These are phyloP conservation scores for Annona squamosa DNA, from an alignment of 164 flowering plant species.

Conservation along the genomic window DNA sequence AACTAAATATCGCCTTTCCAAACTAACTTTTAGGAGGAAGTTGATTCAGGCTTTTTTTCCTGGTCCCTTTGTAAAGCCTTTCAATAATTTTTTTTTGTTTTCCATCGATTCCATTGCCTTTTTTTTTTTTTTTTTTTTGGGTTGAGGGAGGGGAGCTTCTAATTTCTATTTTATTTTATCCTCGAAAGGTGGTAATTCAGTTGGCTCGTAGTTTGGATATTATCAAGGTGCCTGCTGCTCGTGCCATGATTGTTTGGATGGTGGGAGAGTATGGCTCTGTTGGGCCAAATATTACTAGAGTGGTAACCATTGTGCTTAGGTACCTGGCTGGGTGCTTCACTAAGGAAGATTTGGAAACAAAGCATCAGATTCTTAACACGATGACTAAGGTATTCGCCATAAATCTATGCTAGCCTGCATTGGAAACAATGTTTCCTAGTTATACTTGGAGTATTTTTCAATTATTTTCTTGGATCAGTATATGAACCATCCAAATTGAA, in stretches of 20 bases:
- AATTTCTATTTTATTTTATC: slow-evolving; percentile 4
- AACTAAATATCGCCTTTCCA: too few relatives aligned
- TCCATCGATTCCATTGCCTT: background rate
- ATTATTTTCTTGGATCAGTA: too few relatives aligned
- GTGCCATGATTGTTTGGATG: slow-evolving; percentile 87
- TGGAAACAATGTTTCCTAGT: too few relatives aligned
- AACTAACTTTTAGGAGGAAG: too few relatives aligned
- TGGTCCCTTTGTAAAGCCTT: too few relatives aligned
- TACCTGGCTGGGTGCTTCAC: slow-evolving; percentile 75
- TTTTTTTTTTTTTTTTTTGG: background rate
- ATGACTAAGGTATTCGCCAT: slow-evolving; percentile 49
- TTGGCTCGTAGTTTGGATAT: slow-evolving; percentile 75
- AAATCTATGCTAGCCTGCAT: too few relatives aligned
- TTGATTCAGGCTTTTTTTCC: too few relatives aligned
- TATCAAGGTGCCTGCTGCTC: slow-evolving; percentile 75
- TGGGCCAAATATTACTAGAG: slow-evolving; percentile 57
- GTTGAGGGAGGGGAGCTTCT: background rate
- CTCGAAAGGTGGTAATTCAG: slow-evolving; percentile 62
- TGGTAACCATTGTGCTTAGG: slow-evolving; percentile 46
- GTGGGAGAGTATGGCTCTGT: slow-evolving; percentile 72
- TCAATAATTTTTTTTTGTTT: background rate
- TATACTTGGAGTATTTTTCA: too few relatives aligned
- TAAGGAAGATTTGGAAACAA: slow-evolving; percentile 69
- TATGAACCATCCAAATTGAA: too few relatives aligned
- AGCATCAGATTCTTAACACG: slow-evolving; percentile 82